A percentile compares a stretch with the other conserved stretches of the same genome.
Evolutionary conservation across 306 rosid genomes (phyloP).

Genomic region (Quillaja saponaria): DNA sequence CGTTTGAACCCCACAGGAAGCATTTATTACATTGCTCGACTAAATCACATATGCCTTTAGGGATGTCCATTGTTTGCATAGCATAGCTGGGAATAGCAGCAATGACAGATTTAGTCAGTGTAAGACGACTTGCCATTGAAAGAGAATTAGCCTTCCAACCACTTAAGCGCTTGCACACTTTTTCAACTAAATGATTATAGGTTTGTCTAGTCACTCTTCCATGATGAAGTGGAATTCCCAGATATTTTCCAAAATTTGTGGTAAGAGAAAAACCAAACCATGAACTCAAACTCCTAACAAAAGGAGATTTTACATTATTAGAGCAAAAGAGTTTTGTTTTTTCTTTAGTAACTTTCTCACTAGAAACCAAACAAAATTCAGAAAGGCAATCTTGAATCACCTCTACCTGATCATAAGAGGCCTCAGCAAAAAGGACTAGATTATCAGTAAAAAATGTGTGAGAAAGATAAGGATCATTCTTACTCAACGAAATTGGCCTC

Average conservation of each 20-base stretch:
- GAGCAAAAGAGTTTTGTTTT: neutral
- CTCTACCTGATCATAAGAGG: neutral
- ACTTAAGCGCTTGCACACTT: neutral
- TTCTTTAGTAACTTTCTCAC: neutral
- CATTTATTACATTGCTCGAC: no score
- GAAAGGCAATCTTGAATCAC: neutral
- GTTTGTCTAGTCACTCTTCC: neutral
- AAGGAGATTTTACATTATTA: neutral
- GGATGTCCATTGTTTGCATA: no score
- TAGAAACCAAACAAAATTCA: neutral
- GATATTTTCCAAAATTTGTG: neutral
- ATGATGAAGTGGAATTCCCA: neutral
- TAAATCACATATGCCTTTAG: no score
- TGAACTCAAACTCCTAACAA: neutral
- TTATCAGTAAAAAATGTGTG: neutral
- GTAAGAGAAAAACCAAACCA: neutral
- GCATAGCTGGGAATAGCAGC: no score
- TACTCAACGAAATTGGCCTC: neutral
- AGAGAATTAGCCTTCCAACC: neutral
- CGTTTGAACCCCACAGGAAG: no score
- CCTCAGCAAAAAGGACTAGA: neutral
- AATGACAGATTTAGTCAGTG: no score
- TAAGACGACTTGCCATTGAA: neutral
- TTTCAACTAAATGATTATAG: neutral
- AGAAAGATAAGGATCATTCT: neutral